Evolutionary conservation across 176 grass and related monocot genomes (phyloP), one percentile per base, ranked within the genome.

Genomic region (Juncus inflexus): DNA sequence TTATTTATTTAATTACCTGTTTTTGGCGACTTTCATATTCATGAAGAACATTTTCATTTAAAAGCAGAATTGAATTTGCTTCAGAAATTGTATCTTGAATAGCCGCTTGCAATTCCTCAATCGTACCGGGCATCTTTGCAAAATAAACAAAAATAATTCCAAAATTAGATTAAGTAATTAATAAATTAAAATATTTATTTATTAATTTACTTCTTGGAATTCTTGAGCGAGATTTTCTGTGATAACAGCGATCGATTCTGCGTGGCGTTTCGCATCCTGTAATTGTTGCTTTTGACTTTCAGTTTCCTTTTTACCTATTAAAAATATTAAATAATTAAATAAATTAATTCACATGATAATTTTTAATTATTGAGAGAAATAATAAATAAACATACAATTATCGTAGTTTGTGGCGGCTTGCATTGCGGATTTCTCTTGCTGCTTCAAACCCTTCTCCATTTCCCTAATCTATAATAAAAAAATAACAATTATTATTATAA

Each of bases 51-150:
- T 97, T 97, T 70, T 91, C 81, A 65, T 91, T 97, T 64, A 97
- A 82, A 83, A 88, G 90, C 38, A 97, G 52, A 86, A 97, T 91
- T 41, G 84, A 91, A 78, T 91, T 97, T 57, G 92, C 92, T 83
- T 97, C 92, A 2, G 77, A 83, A 65, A 89, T 81, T 74, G 75
- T 89, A 63, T 97, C 87, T 47, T 97, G 84, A 77, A 97, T 91
- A 58, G 82, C 79, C 61, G 71, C 56, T 79, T 97, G 81, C 73
- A 97, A 55, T 40, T 89, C 85, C 66, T 97, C 92, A 61, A 91
- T 39, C 0, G 87, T 97, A 40, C 12, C 6, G 40, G 92, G 82
- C 87, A 97, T 89, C 92, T 97, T 74, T 38, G 74, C 72, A 71
- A 8, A 81, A 76, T 58, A 64, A 38, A 40, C 49, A 52, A 47